Base-by-base conservation (phyloP, 768 basidiomycete species). In the Leccinum arenicola region DNA sequence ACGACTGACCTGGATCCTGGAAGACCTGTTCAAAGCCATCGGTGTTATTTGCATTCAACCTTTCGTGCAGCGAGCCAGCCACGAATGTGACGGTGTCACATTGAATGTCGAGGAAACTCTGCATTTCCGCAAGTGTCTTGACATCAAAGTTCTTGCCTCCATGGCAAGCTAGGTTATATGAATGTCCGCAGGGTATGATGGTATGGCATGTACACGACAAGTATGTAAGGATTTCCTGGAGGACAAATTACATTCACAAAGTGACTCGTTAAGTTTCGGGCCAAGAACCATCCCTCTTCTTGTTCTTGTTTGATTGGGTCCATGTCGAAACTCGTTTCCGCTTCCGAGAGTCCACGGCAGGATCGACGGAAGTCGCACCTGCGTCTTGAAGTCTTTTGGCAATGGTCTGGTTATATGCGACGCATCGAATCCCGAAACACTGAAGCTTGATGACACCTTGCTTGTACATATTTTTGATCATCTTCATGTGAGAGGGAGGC, bases 21-120 rank as follows among this genome's bases (percentile, higher is more conserved):
- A 88, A 65, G 89, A 91, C 63, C 76, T 97, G 55, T 96, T 97
- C 75, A 75, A 76, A 35, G 80, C 84, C 1, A 89, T 92, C 17
- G 85, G 84, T 1, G 75, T 81, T 61, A 80, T 85, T 25, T 88
- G 87, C 64, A 80, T 96, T 2, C 78, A 77, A 53, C 91, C 94
- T 1, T 95, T 88, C 55, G 57, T 60, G 43, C 61, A 11, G 43
- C 40, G 35, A 54, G 29, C 53, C 50, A 52, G 51, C 8, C 43
- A 33, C 52, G 50, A 11, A 21, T 61, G 61, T 33, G 54, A 51
- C 2, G 6, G n/a, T 38, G 14, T 23, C 19, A n/a, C 60, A 2
- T 87, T 86, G 83, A 64, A 67, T 9, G 76, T 84, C 6, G 85
- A 85, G 4, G 82, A 85, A 64, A 77, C 75, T 4, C 74, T 73